phyloP scores from a whole-genome alignment of 2,329 filamentous ascomycete genomes.

The Aphanocladium album region DNA sequence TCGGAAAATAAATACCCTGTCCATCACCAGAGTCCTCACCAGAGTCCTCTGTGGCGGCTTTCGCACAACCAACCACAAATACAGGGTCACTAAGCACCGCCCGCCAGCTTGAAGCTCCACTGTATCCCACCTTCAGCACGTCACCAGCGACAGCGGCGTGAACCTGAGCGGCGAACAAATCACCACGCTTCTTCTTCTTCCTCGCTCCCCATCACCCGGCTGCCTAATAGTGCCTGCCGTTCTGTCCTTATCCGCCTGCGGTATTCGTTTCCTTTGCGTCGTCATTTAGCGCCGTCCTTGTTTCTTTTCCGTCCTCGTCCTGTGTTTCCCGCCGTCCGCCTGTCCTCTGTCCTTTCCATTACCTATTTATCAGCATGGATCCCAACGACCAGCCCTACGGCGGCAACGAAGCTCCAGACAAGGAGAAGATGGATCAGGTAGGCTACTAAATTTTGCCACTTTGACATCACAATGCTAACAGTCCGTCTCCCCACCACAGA shows the following conservation, averaged over 20 bases:
- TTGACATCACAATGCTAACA: conserved; percentile 4
- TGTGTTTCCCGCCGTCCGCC: not conserved
- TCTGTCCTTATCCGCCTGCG: conserved; percentile 2
- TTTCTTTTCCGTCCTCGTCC: not conserved
- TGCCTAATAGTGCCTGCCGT: not conserved
- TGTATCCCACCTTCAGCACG: conserved; percentile 10
- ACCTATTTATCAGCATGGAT: conserved; percentile 34
- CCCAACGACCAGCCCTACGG: conserved; percentile 38
- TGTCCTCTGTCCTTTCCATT: not conserved
- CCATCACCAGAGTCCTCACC: too few relatives aligned
- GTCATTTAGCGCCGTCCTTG: not conserved
- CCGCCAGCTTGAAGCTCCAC: conserved; percentile 2
- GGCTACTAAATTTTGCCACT: conserved; percentile 14
- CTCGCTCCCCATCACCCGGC: not conserved
- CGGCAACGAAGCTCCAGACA: conserved; percentile 49
- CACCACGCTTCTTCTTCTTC: not conserved
- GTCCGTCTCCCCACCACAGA: conserved; percentile 25
- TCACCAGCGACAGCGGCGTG: conserved; percentile 5
- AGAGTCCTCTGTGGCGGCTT: not conserved
- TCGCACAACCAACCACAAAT: too few relatives aligned
- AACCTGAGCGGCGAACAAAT: not conserved
- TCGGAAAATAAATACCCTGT: not conserved
- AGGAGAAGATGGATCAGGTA: conserved; percentile 56
- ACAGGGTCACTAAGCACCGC: not conserved
- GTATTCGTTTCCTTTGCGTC: not conserved